Evolutionary conservation across 768 basidiomycete genomes (phyloP), one percentile per base, ranked within the genome.

Genomic region (Termitomyces sp.): DNA sequence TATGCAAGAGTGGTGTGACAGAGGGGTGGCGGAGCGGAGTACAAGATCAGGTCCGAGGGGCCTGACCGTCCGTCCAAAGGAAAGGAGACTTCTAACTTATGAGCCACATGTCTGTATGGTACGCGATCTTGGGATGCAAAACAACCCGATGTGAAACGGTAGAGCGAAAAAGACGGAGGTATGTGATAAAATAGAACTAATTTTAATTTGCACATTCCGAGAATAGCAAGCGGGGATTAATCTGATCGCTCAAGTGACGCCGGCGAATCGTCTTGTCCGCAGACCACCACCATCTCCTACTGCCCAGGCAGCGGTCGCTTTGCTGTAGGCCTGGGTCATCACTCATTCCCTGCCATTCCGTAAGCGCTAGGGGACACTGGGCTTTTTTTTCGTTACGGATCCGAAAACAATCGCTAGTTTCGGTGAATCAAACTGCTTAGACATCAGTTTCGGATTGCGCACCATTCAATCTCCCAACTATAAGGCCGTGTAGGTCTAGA

Each of bases 131-230:
- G 50, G 37, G 45, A 54, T 46, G 37, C n/a, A 50, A 45, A 50
- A 20, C 22, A 22, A 37, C 51, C 16, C 20, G 4, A 36, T 51
- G 36, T 54, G 49, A 47, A n/a, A 58, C 16, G 52, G 31, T 11
- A 13, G 55, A 58, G 67, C 73, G 72, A 70, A 66, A 68, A 65
- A 62, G 50, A 65, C 73, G 72, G 73, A 74, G 71, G 68, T 72
- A 24, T 54, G 70, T 68, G 69, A 69, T 68, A 72, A 70, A 42
- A 69, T 64, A 48, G 56, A 58, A 59, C 30, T 42, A 54, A 60
- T 62, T 59, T 61, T 57, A 62, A 59, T 60, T 59, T 60, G 62
- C 56, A 62, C 60, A 22, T 53, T 63, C 64, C 64, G 48, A 65
- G 59, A 65, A 65, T 37, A 59, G 64, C 45, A 63, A 57, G 39